Percentiles rank a stretch among this genome's conserved stretches.
These are phyloP conservation scores for Malassezia sympodialis DNA, from an alignment of 1,284 basidiomycete genomes.

Conservation along the genomic window DNA sequence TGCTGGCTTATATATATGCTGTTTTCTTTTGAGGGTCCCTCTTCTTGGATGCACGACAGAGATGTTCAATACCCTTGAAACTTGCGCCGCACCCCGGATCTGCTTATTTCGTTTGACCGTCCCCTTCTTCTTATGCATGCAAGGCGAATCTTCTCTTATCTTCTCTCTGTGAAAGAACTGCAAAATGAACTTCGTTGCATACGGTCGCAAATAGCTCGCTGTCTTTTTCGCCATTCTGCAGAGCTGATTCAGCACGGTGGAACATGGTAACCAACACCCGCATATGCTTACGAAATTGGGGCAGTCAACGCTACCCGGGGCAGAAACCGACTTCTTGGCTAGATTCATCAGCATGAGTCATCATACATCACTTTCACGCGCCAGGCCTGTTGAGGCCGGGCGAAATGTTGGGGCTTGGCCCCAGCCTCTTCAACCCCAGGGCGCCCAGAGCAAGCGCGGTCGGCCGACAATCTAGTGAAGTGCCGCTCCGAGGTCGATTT, in stretches of 20 bases:
- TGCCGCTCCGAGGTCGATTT: background rate
- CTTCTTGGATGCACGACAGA: background rate
- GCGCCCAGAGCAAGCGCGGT: background rate
- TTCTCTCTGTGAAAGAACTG: background rate
- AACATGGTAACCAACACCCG: background rate
- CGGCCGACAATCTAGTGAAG: background rate
- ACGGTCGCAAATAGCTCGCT: background rate
- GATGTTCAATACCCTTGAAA: background rate
- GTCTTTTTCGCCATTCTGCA: background rate
- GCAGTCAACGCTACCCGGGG: background rate
- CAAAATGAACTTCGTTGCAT: background rate
- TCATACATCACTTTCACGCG: background rate
- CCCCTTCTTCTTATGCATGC: background rate
- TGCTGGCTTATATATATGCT: background rate
- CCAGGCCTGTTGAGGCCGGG: background rate
- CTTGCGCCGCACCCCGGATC: background rate
- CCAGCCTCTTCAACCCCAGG: background rate
- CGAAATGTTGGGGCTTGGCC: background rate
- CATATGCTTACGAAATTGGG: constrained; percentile 1
- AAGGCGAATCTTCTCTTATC: background rate
- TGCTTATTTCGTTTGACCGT: background rate
- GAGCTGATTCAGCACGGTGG: no score
- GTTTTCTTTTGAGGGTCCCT: background rate
- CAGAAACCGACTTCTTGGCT: background rate
- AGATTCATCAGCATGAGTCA: background rate